These are phyloP conservation scores for Colletotrichum tabaci DNA, from an alignment of 2,329 filamentous ascomycete species.

Conservation along the genomic window DNA sequence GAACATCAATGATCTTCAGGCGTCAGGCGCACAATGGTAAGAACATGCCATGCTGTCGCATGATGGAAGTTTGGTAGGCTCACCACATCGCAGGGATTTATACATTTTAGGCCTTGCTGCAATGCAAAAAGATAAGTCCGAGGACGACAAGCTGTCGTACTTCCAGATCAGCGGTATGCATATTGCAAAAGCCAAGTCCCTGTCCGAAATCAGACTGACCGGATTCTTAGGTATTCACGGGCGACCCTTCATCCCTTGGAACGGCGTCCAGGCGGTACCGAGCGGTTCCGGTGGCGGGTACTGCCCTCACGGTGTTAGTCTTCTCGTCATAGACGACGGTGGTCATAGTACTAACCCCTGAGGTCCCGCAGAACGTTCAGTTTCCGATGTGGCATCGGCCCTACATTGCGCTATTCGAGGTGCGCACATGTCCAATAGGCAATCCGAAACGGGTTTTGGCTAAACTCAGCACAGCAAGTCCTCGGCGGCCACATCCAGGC, in stretches of 20 bases:
- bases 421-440: constrained; percentile 47
- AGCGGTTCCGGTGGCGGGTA: constrained; percentile 42
- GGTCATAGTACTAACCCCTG: background rate
- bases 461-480: constrained; percentile 60
- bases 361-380: constrained; percentile 51
- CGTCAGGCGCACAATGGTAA: constrained; percentile 24
- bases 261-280: constrained; percentile 42
- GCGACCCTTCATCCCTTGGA: constrained; percentile 59
- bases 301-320: constrained; percentile 44
- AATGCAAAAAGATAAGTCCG: constrained; percentile 60
- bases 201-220: background rate
- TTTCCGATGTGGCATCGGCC: constrained; percentile 71
- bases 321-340: background rate
- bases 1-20: constrained; percentile 19
- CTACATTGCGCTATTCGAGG: constrained; percentile 69
- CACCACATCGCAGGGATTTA: constrained; percentile 55
- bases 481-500: constrained; percentile 62
- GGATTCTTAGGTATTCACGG: constrained; percentile 56
- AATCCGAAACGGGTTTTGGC: background rate
- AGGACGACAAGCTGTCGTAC: constrained; percentile 62
- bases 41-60: background rate
- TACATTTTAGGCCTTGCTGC: constrained; percentile 71
- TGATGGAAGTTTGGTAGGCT: background rate
- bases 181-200: background rate
- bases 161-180: constrained; percentile 64